Percentiles rank a stretch among this genome's conserved stretches.
phyloP scores from a whole-genome alignment of 1,284 basidiomycete genomes.

The Omphalotus olearius region DNA sequence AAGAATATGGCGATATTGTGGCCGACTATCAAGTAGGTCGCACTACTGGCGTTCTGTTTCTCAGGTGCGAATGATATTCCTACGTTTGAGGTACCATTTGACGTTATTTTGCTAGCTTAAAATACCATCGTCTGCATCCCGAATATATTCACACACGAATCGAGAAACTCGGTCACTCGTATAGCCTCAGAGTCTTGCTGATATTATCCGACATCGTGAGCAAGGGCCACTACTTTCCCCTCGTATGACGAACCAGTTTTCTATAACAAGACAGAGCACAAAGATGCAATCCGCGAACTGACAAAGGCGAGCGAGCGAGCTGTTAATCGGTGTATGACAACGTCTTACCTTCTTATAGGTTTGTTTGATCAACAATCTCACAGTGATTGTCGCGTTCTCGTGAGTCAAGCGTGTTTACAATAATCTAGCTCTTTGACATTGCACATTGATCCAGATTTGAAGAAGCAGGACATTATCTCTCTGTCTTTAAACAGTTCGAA shows the following conservation, averaged over 20 bases:
- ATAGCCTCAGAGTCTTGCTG: constrained; percentile 84
- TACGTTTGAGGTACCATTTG: neutral
- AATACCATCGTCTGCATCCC: constrained; percentile 95
- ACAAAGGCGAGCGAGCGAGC: constrained; percentile 59
- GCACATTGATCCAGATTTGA: constrained; percentile 71
- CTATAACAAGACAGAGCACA: constrained; percentile 73
- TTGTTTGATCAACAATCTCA: constrained; percentile 90
- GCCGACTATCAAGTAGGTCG: constrained; percentile 94
- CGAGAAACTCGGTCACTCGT: constrained; percentile 78
- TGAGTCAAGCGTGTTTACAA: constrained; percentile 33
- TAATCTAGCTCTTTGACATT: neutral
- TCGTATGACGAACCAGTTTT: constrained; percentile 9
- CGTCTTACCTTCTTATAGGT: constrained; percentile 36
- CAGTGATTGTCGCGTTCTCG: constrained; percentile 92
- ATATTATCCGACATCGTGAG: constrained; percentile 90
- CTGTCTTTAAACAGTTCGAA: constrained; percentile 92
- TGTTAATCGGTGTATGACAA: neutral
- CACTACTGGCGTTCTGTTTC: constrained; percentile 90
- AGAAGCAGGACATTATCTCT: constrained; percentile 90
- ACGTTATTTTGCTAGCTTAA: constrained; percentile 53
- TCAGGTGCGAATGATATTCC: constrained; percentile 55
- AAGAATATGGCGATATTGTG: constrained; percentile 93
- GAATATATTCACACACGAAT: constrained; percentile 95
- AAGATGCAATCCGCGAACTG: constrained; percentile 86
- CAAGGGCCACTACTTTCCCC: neutral